phyloP scores from a whole-genome alignment of 805 yeast genomes.

The Ogataea haglerorum region DNA sequence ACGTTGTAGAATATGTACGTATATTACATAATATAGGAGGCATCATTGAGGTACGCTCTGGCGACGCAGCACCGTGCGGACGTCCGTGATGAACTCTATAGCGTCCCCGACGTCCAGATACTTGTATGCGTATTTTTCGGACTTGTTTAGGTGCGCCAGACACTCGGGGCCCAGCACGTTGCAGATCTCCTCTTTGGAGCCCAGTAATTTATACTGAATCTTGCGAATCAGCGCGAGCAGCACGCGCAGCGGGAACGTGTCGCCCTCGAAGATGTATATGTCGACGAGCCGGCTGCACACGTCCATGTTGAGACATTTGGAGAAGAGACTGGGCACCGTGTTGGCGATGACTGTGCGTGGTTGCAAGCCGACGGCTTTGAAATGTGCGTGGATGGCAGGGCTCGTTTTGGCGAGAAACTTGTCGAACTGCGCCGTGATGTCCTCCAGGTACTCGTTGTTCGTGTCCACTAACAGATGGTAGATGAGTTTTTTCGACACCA shows the following conservation, averaged over 20 bases:
- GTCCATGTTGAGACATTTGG: slow-evolving; percentile 45
- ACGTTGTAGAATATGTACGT: slow-evolving; percentile 8
- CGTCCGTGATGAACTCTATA: slow-evolving; percentile 43
- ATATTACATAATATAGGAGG: slow-evolving; percentile 2
- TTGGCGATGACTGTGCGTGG: slow-evolving; percentile 43
- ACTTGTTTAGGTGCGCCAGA: slow-evolving; percentile 24
- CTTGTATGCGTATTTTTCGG: slow-evolving; percentile 21
- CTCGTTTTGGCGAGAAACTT: slow-evolving; percentile 42
- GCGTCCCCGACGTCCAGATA: slow-evolving; percentile 50
- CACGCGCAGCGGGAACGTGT: slow-evolving; percentile 48
- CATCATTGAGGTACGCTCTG: slow-evolving; percentile 3
- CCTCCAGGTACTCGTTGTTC: slow-evolving; percentile 29
- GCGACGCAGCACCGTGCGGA: slow-evolving; percentile 38
- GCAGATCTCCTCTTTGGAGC: slow-evolving; percentile 45
- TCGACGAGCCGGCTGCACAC: slow-evolving; percentile 51
- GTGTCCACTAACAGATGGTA: slow-evolving; percentile 15
- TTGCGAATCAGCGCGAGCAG: slow-evolving; percentile 50
- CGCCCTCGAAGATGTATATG: slow-evolving; percentile 60
- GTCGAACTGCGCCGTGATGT: slow-evolving; percentile 45
- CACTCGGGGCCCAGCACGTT: slow-evolving; percentile 37
- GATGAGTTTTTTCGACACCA: slow-evolving; percentile 29
- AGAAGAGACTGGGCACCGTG: slow-evolving; percentile 43
- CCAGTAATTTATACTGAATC: slow-evolving; percentile 51
- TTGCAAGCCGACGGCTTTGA: slow-evolving; percentile 39
- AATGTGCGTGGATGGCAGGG: slow-evolving; percentile 48